Percentiles rank a stretch among this genome's conserved stretches.
Evolutionary conservation across 371 early-diverging fungal genomes (phyloP).

Genomic region (Mucor mucedo): DNA sequence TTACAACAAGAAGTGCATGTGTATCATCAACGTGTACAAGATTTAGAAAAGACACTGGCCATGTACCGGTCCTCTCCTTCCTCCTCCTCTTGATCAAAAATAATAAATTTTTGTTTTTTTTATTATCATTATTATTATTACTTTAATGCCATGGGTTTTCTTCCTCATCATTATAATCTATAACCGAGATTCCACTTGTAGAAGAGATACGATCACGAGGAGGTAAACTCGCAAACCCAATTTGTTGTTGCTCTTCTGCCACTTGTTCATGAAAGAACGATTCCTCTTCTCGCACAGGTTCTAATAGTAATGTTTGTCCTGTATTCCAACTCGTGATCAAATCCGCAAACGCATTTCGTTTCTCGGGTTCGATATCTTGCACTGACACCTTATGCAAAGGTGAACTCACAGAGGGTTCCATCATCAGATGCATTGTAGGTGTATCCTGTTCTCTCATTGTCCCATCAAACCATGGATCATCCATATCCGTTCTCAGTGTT

Average conservation of each 20-base stretch:
- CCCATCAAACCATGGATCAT: slow-evolving; percentile 23
- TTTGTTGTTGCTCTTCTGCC: slow-evolving; percentile 46
- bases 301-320: slow-evolving; percentile 5
- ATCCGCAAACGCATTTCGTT: slow-evolving; percentile 51
- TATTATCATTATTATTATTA: slow-evolving; percentile 2
- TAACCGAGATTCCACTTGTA: background rate
- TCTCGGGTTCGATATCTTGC: slow-evolving; percentile 43
- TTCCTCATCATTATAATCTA: slow-evolving; percentile 10
- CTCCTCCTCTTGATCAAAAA: background rate
- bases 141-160: slow-evolving; percentile 31
- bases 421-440: background rate
- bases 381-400: slow-evolving; percentile 14
- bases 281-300: slow-evolving; percentile 5
- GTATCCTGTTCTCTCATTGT: too few species aligned
- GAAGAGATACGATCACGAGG: background rate
- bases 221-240: slow-evolving; percentile 51
- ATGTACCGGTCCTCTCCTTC: slow-evolving; percentile 14
- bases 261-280: slow-evolving; percentile 36
- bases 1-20: slow-evolving; percentile 64
- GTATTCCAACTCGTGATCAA: slow-evolving; percentile 51
- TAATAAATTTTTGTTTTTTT: background rate
- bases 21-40: slow-evolving; percentile 67
- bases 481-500: background rate
- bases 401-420: slow-evolving; percentile 22
- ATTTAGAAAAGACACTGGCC: slow-evolving; percentile 62